Evolutionary conservation across 176 grass and related monocot species (phyloP).

Genomic region (Musa beccarii): DNA sequence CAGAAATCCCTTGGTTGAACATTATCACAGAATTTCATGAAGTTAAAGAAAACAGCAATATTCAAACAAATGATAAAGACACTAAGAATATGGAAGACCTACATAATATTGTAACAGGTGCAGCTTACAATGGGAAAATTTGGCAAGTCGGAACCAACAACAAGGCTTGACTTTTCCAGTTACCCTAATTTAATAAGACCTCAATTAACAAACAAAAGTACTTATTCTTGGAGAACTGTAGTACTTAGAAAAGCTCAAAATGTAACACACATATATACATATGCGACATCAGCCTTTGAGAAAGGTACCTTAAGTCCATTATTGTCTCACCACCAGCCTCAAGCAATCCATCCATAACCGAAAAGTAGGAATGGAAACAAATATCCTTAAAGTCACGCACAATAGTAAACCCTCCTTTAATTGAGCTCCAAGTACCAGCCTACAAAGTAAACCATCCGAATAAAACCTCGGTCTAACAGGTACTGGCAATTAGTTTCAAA

Average conservation of each 20-base stretch:
- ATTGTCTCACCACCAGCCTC: slow-evolving; percentile 7
- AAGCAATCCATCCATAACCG: slow-evolving; percentile 23
- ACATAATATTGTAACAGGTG: no score
- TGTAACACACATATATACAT: neutral
- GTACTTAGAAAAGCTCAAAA: neutral
- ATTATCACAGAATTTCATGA: neutral
- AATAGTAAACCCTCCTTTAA: slow-evolving; percentile 16
- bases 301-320: slow-evolving; percentile 16
- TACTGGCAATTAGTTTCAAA: no score
- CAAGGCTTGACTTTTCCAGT: no score
- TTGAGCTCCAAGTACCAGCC: slow-evolving; percentile 14
- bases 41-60: neutral
- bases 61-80: no score
- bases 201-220: no score
- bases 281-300: neutral
- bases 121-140: no score
- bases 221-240: neutral
- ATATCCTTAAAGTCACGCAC: slow-evolving; percentile 26
- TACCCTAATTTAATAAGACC: no score
- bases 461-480: neutral
- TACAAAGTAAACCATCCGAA: neutral
- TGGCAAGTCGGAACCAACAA: no score
- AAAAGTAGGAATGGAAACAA: slow-evolving; percentile 19
- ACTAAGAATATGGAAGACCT: no score
- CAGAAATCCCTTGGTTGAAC: neutral